Base-by-base conservation (phyloP, 768 basidiomycete genomes). In the Tricholoma saponaceum region DNA sequence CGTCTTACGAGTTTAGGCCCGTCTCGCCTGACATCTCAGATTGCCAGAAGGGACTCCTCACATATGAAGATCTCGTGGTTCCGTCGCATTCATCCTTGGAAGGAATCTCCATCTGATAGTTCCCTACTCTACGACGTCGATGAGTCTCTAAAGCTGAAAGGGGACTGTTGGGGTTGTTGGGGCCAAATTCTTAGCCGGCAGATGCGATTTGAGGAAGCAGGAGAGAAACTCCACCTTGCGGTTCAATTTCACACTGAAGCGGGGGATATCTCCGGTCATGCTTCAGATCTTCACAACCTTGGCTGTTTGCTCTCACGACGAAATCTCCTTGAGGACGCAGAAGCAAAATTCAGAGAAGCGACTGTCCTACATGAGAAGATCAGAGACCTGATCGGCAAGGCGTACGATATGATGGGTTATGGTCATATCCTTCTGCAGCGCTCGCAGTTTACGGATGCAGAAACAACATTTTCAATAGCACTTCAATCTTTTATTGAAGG, bases 271-370 rank as follows among this genome's bases (percentile, higher is more conserved):
- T 52, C 55, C 7, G 70, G 70, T 6, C 64, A 69, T 13, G 71
- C 69, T 14, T 68, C 68, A 26, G 70, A 71, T 43, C 57, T 67
- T 5, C 61, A 70, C 26, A 71, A 71, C 51, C 55, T 70, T 7
- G 70, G 62, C 4, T 58, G 65, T 18, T 58, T 67, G 0, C 43
- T 64, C n/a, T 62, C 62, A 28, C 54, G 63, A 43, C 30, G 60
- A 10, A 14, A n/a, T 2, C 49, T 53, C 5, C 30, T 54, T 14
- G 57, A 57, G 23, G 57, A 60, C 26, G 64, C 69, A 14, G 23
- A 62, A 51, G 49, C 35, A 14, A 51, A 54, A 20, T 66, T 69
- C 23, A 25, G 44, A 14, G 18, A 43, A 22, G 66, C 69, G 2
- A 50, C 56, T 1, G 35, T 55, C 2, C 55, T 70, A 10, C 70